Base-by-base conservation (phyloP, 306 rosid genomes). In the Canavalia gladiata region DNA sequence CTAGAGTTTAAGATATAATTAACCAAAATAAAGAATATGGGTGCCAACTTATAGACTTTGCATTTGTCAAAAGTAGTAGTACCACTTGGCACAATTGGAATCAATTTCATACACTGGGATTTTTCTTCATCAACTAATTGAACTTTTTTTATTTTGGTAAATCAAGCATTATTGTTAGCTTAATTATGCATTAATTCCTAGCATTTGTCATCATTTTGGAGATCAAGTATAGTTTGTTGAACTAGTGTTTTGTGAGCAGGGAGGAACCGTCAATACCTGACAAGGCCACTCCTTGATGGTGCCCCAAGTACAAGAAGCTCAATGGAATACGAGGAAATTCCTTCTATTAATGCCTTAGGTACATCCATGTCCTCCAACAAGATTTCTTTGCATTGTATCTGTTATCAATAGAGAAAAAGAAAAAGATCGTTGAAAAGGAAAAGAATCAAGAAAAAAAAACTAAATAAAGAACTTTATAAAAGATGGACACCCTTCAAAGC, bases 281-380 rank as follows among this genome's bases (percentile, higher is more conserved):
- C 90, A 78, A 95, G 68, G 54, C 95, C 90, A 59, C 67, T 74
- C 87, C 83, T 90, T 67, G 97, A 83, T 77, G 98, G 69, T 50
- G 91, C 87, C 69, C 97, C 99, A 30, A 95, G 89, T 3, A 93
- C 95, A 71, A 95, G 29, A 87, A 89, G 70, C 77, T 91, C 97
- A 62, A 93, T 81, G 25, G 82, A 59, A 68, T 88, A 72, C 3
- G 74, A 3, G 6, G 79, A 2, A 78, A 88, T 67, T 8, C 90
- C 81, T 74, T 89, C 90, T 47, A 84, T 69, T 81, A 95, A 43
- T 66, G 90, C 91, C 86, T 81, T 95, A 7, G 92, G 0, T 81
- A 93, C 62, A n/a, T 95, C 97, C 34, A 18, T 0, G 2, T 87
- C 97, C 50, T 93, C 99, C 56, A 93, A 31, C 55, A 89, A 55